Evolutionary conservation across 768 basidiomycete species (phyloP).

Genomic region (Fistulinella prunicolor): DNA sequence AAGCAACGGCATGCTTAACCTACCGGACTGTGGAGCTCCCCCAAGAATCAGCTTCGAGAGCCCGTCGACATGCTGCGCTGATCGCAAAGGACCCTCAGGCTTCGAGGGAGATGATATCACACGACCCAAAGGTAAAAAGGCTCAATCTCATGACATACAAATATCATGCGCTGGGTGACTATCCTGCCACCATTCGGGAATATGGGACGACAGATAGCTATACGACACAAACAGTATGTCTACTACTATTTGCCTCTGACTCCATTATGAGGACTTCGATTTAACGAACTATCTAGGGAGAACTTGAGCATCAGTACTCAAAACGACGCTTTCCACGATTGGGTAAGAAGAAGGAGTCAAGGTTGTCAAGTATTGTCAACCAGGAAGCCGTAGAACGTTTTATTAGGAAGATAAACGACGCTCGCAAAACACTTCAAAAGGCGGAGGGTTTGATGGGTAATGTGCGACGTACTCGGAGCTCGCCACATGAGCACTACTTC

Average conservation of each 20-base stretch:
- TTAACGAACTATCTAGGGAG: slow-evolving; percentile 3
- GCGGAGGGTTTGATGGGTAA: neutral
- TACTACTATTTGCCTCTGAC: too few relatives aligned
- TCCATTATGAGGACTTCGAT: neutral
- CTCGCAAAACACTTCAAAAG: neutral
- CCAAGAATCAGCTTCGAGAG: neutral
- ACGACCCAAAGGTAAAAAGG: neutral
- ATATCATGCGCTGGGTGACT: neutral
- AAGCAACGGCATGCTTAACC: neutral
- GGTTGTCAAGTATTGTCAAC: slow-evolving; percentile 26
- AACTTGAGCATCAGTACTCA: slow-evolving; percentile 33
- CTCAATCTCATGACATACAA: neutral
- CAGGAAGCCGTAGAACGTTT: slow-evolving; percentile 18
- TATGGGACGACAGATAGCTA: neutral
- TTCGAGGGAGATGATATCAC: neutral
- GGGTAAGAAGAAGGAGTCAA: slow-evolving; percentile 31
- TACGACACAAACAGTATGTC: neutral
- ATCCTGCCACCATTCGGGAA: neutral
- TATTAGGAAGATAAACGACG: slow-evolving; percentile 13
- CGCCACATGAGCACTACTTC: neutral
- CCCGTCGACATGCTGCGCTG: neutral
- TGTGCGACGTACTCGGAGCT: neutral
- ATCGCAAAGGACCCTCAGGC: neutral
- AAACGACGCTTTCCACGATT: slow-evolving; percentile 34
- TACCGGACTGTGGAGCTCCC: neutral